Evolutionary conservation across 345 rosid genomes (phyloP), one percentile per base, ranked within the genome.

Genomic region (Citrus trifoliata): DNA sequence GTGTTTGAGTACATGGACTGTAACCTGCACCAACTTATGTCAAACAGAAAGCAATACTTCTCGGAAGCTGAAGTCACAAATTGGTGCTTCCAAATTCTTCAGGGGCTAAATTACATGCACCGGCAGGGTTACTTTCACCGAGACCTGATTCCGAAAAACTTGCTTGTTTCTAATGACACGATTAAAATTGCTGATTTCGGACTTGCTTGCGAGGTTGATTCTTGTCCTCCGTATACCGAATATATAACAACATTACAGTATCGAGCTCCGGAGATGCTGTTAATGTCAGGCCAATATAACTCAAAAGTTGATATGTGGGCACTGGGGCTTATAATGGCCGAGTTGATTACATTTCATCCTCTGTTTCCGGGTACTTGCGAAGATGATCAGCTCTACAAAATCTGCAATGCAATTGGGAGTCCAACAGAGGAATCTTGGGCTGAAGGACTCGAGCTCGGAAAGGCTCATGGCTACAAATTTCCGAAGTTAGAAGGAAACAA

Each of bases 271-370:
- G 98, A 95, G 82, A 90, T 93, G 71, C 80, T 93, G 70, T 94
- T 95, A 80, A 95, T 88, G 76, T 89, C 98, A 32, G 83, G 83
- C 67, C 22, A 83, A 0, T 95, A 95, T 83, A 74, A 82, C 62
- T 85, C 91, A 56, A 88, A 95, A 95, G 98, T 93, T 86, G 98
- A 95, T 83, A 90, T 95, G 93, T 93, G 98, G 95, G 95, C 97
- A 10, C 88, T 93, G 95, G 98, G 98, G 59, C 97, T 98, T 59
- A 95, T 95, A 48, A 89, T 93, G 90, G 95, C 98, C 4, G 98
- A 95, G 76, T 66, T 95, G 78, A 80, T 93, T 71, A 83, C 87
- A 76, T 86, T 95, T 16, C 88, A 87, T 59, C 98, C 98, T 56
- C 92, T 95, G 63, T 93, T 93, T 70, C 98, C 95, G 1, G 97